phyloP scores from a whole-genome alignment of 345 rosid species.

The Kernera saxatilis region DNA sequence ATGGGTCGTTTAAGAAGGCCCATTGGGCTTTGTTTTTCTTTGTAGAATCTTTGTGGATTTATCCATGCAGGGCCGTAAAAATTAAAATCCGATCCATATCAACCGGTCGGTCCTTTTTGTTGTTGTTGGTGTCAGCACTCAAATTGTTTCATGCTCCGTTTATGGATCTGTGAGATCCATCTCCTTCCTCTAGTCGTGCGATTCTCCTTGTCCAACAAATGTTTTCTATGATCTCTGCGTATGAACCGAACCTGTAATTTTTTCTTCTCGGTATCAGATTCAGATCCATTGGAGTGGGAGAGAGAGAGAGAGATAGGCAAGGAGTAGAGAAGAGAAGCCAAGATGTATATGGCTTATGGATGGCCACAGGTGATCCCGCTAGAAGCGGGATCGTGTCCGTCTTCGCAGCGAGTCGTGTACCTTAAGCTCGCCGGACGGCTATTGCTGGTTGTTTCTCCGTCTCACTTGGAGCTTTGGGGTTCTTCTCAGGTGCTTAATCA shows the following conservation, averaged over 20 bases:
- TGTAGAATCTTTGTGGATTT: too few species aligned
- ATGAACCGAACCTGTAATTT: not conserved
- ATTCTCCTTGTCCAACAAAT: slow-evolving; percentile 1
- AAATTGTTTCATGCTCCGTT: slow-evolving; percentile 14
- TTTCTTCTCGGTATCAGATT: slow-evolving; percentile 13
- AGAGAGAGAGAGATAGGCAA: not conserved
- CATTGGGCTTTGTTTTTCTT: not conserved
- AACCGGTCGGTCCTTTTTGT: slow-evolving; percentile 14
- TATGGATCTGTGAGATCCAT: slow-evolving; percentile 37
- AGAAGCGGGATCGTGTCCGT: slow-evolving; percentile 53
- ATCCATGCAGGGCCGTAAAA: too few species aligned
- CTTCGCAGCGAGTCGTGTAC: slow-evolving; percentile 69
- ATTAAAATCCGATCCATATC: not conserved
- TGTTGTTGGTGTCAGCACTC: not conserved
- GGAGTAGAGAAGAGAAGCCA: not conserved
- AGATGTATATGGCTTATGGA: slow-evolving; percentile 97
- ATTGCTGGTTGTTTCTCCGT: slow-evolving; percentile 71
- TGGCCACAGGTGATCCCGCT: slow-evolving; percentile 98
- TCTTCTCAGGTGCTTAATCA: slow-evolving; percentile 50
- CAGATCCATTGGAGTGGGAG: slow-evolving; percentile 31
- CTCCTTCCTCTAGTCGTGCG: slow-evolving; percentile 10
- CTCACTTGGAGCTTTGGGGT: slow-evolving; percentile 91
- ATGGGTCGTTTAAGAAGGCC: not conserved
- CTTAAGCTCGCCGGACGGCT: slow-evolving; percentile 60
- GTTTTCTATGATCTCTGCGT: slow-evolving; percentile 22